Percentiles rank a stretch among this genome's conserved stretches.
Evolutionary conservation across 1,284 basidiomycete species (phyloP).

Genomic region (Cutaneotrichosporon sp.): DNA sequence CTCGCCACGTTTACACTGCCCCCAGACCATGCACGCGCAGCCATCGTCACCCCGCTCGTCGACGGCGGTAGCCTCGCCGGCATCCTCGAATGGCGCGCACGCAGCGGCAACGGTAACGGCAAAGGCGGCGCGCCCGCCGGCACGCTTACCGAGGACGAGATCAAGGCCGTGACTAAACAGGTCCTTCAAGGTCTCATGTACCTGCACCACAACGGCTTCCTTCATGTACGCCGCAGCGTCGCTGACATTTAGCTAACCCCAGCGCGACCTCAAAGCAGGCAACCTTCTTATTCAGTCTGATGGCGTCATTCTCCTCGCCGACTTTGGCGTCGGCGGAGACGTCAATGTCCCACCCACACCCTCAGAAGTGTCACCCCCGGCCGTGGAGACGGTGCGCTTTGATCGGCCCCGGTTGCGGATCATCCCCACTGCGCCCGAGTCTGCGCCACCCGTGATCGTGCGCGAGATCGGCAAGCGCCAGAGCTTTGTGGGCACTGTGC

Average conservation of each 20-base stretch:
- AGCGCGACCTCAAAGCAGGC: slow-evolving; percentile 58
- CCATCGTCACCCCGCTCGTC: slow-evolving; percentile 40
- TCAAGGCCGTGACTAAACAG: slow-evolving; percentile 60
- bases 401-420: slow-evolving; percentile 12
- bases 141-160: slow-evolving; percentile 36
- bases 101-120: background rate
- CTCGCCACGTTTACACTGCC: slow-evolving; percentile 41
- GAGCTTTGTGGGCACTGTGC: slow-evolving; percentile 78
- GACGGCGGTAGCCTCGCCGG: slow-evolving; percentile 38
- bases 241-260: background rate
- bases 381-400: slow-evolving; percentile 28
- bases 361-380: slow-evolving; percentile 2
- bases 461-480: slow-evolving; percentile 61
- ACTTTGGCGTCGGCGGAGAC: slow-evolving; percentile 71
- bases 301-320: slow-evolving; percentile 78
- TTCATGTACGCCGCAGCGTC: slow-evolving; percentile 60
- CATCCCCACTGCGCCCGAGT: slow-evolving; percentile 3
- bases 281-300: slow-evolving; percentile 79
- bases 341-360: slow-evolving; percentile 26
- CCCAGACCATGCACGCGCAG: slow-evolving; percentile 36
- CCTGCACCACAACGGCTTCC: slow-evolving; percentile 82
- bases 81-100: slow-evolving; percentile 35
- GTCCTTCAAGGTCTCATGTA: slow-evolving; percentile 78
- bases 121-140: too few species aligned
- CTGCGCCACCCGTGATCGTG: slow-evolving; percentile 12